These are phyloP conservation scores for Drosera spatulata DNA, from an alignment of 179 eudicot species.

Conservation along the genomic window DNA sequence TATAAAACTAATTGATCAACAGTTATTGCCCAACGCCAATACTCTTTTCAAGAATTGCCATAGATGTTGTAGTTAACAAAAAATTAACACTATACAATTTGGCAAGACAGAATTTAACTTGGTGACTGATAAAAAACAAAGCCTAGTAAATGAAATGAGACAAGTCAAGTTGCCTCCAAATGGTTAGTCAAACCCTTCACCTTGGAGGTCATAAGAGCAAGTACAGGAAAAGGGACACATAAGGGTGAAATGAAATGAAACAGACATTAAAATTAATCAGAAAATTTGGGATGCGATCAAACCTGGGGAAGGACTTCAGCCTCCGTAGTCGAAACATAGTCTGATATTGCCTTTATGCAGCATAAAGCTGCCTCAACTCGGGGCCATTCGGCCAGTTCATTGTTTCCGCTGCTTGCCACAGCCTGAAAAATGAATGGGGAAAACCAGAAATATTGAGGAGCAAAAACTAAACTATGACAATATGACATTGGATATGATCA, in stretches of 20 bases:
- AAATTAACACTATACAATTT: no score
- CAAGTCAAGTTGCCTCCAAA: no score
- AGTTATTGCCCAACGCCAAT: no score
- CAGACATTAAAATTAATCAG: background rate
- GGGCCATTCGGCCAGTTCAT: constrained; percentile 56
- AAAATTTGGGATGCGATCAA: constrained; percentile 3
- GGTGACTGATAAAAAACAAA: no score
- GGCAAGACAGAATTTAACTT: no score
- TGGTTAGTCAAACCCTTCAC: no score
- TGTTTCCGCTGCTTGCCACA: constrained; percentile 43
- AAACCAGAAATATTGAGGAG: background rate
- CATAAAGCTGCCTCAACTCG: constrained; percentile 92
- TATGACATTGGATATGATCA: background rate
- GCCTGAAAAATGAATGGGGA: constrained; percentile 35
- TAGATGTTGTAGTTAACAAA: no score
- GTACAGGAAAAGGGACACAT: background rate
- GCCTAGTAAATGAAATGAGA: no score
- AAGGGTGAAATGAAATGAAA: background rate
- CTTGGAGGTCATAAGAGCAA: no score
- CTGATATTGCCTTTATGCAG: constrained; percentile 91
- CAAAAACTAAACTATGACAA: background rate
- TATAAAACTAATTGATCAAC: no score
- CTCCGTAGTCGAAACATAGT: constrained; percentile 58
- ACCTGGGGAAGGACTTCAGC: constrained; percentile 99
- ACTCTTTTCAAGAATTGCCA: no score